These are phyloP conservation scores for Rhizopus arrhizus DNA, from an alignment of 371 early-diverging fungal genomes.

Conservation along the genomic window DNA sequence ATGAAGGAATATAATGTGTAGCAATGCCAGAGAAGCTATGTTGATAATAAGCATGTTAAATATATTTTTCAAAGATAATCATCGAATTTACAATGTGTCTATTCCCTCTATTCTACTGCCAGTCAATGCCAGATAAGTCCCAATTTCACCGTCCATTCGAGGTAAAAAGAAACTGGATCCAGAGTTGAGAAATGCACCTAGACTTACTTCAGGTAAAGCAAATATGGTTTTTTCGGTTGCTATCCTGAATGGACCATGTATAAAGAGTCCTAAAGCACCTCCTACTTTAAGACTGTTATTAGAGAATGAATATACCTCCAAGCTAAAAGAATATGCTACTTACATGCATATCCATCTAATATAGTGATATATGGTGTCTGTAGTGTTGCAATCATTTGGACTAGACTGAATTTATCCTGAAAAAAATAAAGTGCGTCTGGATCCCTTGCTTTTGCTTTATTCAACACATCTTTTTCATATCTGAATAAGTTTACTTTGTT, in stretches of 20 bases:
- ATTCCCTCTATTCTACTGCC: constrained; percentile 82
- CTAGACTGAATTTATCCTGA: constrained; percentile 87
- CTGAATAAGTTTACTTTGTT: constrained; percentile 5
- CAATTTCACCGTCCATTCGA: constrained; percentile 89
- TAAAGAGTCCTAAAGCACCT: constrained; percentile 93
- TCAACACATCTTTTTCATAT: constrained; percentile 30
- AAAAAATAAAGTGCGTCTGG: constrained; percentile 80
- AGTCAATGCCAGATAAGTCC: constrained; percentile 91
- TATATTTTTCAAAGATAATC: too few species aligned
- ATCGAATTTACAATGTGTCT: constrained; percentile 77
- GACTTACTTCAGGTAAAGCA: constrained; percentile 91
- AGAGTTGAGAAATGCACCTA: constrained; percentile 94
- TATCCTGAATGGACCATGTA: constrained; percentile 90
- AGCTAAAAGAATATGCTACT: neutral
- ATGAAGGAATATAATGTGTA: constrained; percentile 93
- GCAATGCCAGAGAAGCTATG: constrained; percentile 88
- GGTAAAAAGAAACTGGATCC: constrained; percentile 94
- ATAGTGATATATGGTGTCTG: constrained; percentile 88
- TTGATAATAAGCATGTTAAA: too few species aligned
- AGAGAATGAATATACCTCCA: neutral
- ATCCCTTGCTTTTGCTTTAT: constrained; percentile 45
- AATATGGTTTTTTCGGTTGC: constrained; percentile 80
- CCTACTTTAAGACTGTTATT: constrained; percentile 71
- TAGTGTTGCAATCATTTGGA: constrained; percentile 87
- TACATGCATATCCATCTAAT: constrained; percentile 89